Evolutionary conservation across 306 rosid genomes (phyloP), one percentile per base, ranked within the genome.

Genomic region (Quercus rubra): DNA sequence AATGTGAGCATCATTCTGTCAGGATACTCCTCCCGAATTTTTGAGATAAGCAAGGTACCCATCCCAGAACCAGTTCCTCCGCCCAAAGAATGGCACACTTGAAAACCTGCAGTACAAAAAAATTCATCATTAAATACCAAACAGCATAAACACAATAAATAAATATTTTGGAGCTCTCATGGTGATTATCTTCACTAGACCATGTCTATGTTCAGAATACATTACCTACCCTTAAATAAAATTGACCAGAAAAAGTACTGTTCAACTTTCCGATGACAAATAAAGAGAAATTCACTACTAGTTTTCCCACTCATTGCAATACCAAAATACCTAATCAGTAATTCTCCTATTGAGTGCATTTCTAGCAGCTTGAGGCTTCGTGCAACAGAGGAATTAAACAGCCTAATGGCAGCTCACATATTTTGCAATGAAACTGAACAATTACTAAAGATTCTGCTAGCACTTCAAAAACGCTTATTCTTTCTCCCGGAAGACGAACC

Each of bases 41-140:
- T 88, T 5, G 89, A 88, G 38, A 88, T 88, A 80, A 88, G 71
- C 54, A 88, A 55, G 7, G 91, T 88, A 4, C 91, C 91, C 91
- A 85, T 88, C 4, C 91, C 91, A 17, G 91, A 88, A 10, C 91
- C 91, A 55, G 91, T 88, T 55, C 91, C 89, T 58, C 91, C 91
- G 5, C 91, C 91, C 69, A 85, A 57, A 12, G 91, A 88, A 64
- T 88, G 91, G 68, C 89, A 88, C 14, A 85, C 89, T 80, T 88
- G 91, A 67, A 88, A 88, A 61, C 91, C 90, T 87, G 79, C 59
- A 71, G 25, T 33, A 74, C 27, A 61, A 51, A 18, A 59, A 18
- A 46, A 27, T 19, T 7, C 58, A 25, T 55, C 75, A 41, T 56
- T 31, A 55, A 14, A 13, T 51, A 63, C 25, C 78, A 59, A 20